Evolutionary conservation across 2,329 filamentous ascomycete species (phyloP).

Genomic region (Atkinsonella texensis): DNA sequence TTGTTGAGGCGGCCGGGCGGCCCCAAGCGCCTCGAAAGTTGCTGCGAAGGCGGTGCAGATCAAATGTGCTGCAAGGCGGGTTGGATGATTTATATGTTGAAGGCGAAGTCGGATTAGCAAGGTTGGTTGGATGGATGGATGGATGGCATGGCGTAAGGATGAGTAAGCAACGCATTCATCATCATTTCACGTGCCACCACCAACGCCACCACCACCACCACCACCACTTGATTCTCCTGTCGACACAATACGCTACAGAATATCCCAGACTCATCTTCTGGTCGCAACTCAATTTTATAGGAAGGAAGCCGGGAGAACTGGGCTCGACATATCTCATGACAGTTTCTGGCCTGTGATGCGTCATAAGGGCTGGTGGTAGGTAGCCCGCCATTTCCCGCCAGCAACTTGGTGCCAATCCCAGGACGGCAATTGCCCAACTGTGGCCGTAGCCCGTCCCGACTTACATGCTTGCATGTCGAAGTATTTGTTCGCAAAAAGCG

Average conservation of each 20-base stretch:
- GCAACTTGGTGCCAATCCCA: not conserved
- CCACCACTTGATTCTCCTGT: not conserved
- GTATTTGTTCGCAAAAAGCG: no score
- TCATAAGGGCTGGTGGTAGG: not conserved
- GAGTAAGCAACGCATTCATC: conserved; percentile 8
- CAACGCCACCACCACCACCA: no score
- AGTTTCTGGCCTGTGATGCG: no score
- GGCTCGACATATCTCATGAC: no score
- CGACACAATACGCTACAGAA: no score
- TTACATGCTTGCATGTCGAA: not conserved
- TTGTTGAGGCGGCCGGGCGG: not conserved
- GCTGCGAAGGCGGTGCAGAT: no score
- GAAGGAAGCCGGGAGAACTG: no score
- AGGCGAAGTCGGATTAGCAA: conserved; percentile 3
- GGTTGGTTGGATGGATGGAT: no score
- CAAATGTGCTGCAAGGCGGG: no score
- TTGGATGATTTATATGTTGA: not conserved
- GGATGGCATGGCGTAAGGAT: not conserved
- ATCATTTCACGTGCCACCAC: conserved; percentile 14
- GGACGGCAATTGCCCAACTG: not conserved
- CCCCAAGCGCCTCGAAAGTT: not conserved
- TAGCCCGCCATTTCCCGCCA: not conserved
- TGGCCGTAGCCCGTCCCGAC: not conserved
- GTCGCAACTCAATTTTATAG: no score
- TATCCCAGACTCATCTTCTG: no score